phyloP scores from a whole-genome alignment of 176 grass and related monocot species.

The Oryza punctata region DNA sequence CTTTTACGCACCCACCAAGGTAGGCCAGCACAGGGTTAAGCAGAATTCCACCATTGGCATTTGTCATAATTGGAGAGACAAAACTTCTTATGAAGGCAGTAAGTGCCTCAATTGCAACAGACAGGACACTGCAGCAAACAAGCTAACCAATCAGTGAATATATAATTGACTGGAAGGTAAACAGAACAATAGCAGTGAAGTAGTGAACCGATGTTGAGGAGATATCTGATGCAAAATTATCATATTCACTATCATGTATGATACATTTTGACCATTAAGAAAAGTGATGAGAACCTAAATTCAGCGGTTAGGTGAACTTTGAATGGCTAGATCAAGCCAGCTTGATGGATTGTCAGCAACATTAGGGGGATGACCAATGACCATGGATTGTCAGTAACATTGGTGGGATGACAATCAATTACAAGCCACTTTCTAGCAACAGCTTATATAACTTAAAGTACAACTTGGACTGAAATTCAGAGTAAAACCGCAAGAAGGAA shows the following conservation, averaged over 20 bases:
- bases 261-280: background rate
- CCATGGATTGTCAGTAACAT: background rate
- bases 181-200: constrained; percentile 5
- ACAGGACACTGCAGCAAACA: constrained; percentile 70
- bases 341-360: background rate
- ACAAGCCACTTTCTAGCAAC: too few species aligned
- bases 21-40: constrained; percentile 96
- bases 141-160: constrained; percentile 23
- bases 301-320: background rate
- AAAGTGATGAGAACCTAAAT: background rate
- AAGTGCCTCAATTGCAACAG: constrained; percentile 93
- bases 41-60: constrained; percentile 74
- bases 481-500: background rate
- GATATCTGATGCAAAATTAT: background rate
- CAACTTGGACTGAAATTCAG: too few species aligned
- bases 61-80: constrained; percentile 56
- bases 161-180: background rate
- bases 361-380: background rate
- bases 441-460: too few species aligned
- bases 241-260: background rate
- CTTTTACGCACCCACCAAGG: constrained; percentile 75
- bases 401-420: background rate
- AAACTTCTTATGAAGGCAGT: constrained; percentile 95
- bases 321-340: background rate
- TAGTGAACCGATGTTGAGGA: constrained; percentile 8